These are phyloP conservation scores for Pisolithus sp. DNA, from an alignment of 768 basidiomycete species.

Conservation along the genomic window DNA sequence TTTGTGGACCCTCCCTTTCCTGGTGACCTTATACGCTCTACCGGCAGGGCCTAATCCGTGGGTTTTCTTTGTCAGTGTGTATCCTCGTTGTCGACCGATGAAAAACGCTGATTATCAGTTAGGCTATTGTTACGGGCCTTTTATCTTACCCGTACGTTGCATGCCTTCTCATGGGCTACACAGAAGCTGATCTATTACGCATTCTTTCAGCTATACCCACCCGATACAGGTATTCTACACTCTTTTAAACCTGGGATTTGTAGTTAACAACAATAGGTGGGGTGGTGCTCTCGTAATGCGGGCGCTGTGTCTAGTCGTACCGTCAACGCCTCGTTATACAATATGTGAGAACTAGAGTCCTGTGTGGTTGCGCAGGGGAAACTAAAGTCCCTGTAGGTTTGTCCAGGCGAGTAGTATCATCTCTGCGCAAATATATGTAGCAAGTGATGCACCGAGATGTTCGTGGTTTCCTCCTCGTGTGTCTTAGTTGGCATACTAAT, in stretches of 20 bases:
- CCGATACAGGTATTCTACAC: slow-evolving; percentile 36
- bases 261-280: slow-evolving; percentile 27
- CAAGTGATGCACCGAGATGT: slow-evolving; percentile 54
- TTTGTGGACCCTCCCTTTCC: slow-evolving; percentile 56
- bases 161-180: not conserved
- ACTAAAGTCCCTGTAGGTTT: slow-evolving; percentile 22
- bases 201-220: slow-evolving; percentile 34
- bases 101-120: not conserved
- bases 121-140: slow-evolving; percentile 40
- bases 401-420: slow-evolving; percentile 40
- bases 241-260: not conserved
- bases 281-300: slow-evolving; percentile 55
- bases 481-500: not conserved
- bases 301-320: slow-evolving; percentile 56
- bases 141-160: slow-evolving; percentile 38
- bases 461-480: slow-evolving; percentile 7
- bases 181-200: slow-evolving; percentile 1
- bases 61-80: slow-evolving; percentile 42
- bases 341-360: slow-evolving; percentile 32
- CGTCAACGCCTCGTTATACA: slow-evolving; percentile 54
- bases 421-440: slow-evolving; percentile 50
- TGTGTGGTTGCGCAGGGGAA: too few species aligned
- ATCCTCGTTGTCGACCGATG: too few species aligned
- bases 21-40: slow-evolving; percentile 48
- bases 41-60: slow-evolving; percentile 46